These are phyloP conservation scores for Melanomma pulvis-pyrius DNA, from an alignment of 495 filamentous ascomycete species.

Conservation along the genomic window DNA sequence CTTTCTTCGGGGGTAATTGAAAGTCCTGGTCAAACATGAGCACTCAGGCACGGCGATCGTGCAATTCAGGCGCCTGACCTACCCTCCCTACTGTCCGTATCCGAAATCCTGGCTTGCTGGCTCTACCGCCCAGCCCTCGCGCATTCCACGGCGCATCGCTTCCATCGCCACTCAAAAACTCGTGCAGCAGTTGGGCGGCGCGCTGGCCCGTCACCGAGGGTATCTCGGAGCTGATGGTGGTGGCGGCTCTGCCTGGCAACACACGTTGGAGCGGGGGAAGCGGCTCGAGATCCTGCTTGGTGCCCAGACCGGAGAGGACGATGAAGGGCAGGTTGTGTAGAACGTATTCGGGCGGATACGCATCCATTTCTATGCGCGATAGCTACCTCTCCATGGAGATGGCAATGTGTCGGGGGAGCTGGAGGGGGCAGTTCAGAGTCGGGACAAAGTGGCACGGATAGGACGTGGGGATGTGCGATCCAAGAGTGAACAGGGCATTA, in stretches of 20 bases:
- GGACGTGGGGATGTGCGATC: neutral
- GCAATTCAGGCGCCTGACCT: constrained; percentile 48
- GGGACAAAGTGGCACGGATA: neutral
- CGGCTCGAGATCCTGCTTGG: constrained; percentile 32
- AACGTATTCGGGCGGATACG: constrained; percentile 78
- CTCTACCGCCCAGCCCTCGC: constrained; percentile 46
- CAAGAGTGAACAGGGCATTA: neutral
- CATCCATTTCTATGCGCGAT: constrained; percentile 66
- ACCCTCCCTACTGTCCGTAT: constrained; percentile 79
- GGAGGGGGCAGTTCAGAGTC: neutral
- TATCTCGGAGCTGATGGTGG: constrained; percentile 67
- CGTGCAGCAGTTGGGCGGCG: constrained; percentile 67
- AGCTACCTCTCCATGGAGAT: constrained; percentile 31
- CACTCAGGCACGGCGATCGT: neutral
- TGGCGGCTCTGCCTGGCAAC: constrained; percentile 57
- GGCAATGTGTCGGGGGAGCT: neutral
- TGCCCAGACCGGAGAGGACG: constrained; percentile 72
- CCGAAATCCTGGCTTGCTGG: constrained; percentile 53
- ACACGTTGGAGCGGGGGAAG: constrained; percentile 36
- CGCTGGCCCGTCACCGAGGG: constrained; percentile 65
- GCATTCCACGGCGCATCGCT: constrained; percentile 63
- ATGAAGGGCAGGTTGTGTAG: constrained; percentile 81
- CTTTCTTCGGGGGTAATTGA: constrained; percentile 65
- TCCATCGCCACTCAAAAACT: constrained; percentile 68
- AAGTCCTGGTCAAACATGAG: constrained; percentile 53